These are phyloP conservation scores for Gautieria morchelliformis DNA, from an alignment of 768 basidiomycete genomes.

Conservation along the genomic window DNA sequence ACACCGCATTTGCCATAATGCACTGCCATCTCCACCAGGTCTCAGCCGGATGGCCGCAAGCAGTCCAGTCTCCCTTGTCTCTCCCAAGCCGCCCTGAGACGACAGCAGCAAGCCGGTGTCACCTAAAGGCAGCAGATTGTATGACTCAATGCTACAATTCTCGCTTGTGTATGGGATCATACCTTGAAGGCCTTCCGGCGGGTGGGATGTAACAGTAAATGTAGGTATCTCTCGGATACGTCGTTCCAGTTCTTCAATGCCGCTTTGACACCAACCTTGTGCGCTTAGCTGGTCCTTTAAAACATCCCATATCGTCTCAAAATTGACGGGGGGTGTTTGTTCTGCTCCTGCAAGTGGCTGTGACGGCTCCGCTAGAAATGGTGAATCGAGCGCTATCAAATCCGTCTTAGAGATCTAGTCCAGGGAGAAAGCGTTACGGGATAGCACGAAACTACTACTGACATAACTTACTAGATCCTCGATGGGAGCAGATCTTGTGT, in stretches of 20 bases:
- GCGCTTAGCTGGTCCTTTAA: slow-evolving; percentile 26
- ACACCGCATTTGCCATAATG: slow-evolving; percentile 15
- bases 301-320: slow-evolving; percentile 49
- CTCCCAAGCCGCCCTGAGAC: background rate
- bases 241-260: slow-evolving; percentile 44
- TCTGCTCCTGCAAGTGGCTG: background rate
- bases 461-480: slow-evolving; percentile 9
- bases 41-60: slow-evolving; percentile 9
- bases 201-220: background rate
- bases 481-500: slow-evolving; percentile 9
- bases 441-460: background rate
- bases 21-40: slow-evolving; percentile 12
- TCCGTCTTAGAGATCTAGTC: slow-evolving; percentile 25
- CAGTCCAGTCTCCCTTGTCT: background rate
- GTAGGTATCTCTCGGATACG: slow-evolving; percentile 22
- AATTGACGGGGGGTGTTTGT: slow-evolving; percentile 21
- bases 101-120: background rate
- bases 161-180: background rate
- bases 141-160: background rate
- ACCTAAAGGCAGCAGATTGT: background rate
- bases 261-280: slow-evolving; percentile 62
- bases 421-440: background rate
- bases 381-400: slow-evolving; percentile 68
- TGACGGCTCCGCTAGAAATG: slow-evolving; percentile 42
- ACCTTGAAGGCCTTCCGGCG: background rate